phyloP scores from a whole-genome alignment of 768 basidiomycete species.

The Russula vinacea region DNA sequence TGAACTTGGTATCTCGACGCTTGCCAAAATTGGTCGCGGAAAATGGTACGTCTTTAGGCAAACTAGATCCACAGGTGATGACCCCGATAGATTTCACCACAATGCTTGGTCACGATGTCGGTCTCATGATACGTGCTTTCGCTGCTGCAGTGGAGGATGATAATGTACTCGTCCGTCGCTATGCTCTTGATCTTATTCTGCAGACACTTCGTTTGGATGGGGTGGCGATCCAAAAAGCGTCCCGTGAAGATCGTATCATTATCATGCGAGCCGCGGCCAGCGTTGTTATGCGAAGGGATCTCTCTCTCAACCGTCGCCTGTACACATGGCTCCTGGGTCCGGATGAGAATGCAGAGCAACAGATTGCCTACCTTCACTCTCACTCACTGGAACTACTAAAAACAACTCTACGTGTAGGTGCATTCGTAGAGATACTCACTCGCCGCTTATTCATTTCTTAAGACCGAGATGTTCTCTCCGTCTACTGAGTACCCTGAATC shows the following conservation, averaged over 20 bases:
- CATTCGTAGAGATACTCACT: not conserved
- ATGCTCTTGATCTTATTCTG: slow-evolving; percentile 78
- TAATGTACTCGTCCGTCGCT: slow-evolving; percentile 84
- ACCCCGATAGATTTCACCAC: slow-evolving; percentile 52
- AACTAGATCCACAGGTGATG: not conserved
- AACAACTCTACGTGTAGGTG: slow-evolving; percentile 61
- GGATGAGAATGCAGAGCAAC: slow-evolving; percentile 71
- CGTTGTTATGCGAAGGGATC: slow-evolving; percentile 88
- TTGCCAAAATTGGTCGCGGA: slow-evolving; percentile 66
- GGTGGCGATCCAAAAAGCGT: slow-evolving; percentile 62
- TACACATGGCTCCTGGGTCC: slow-evolving; percentile 92
- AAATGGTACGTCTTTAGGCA: slow-evolving; percentile 53
- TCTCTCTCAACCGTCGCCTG: slow-evolving; percentile 87
- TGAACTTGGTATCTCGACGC: slow-evolving; percentile 83
- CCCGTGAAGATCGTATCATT: slow-evolving; percentile 69
- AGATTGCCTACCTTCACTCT: slow-evolving; percentile 64
- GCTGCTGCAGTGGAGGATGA: slow-evolving; percentile 90
- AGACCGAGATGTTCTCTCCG: slow-evolving; percentile 77
- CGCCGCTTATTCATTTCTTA: slow-evolving; percentile 12
- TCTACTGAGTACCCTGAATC: slow-evolving; percentile 73
- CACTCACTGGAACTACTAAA: slow-evolving; percentile 72
- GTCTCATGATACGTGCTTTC: slow-evolving; percentile 92
- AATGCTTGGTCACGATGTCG: slow-evolving; percentile 82
- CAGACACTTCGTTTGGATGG: slow-evolving; percentile 76
- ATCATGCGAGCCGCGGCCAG: slow-evolving; percentile 83